Base-by-base conservation (phyloP, 192 early-diverging fungal genomes). In the Mortierella antarctica region DNA sequence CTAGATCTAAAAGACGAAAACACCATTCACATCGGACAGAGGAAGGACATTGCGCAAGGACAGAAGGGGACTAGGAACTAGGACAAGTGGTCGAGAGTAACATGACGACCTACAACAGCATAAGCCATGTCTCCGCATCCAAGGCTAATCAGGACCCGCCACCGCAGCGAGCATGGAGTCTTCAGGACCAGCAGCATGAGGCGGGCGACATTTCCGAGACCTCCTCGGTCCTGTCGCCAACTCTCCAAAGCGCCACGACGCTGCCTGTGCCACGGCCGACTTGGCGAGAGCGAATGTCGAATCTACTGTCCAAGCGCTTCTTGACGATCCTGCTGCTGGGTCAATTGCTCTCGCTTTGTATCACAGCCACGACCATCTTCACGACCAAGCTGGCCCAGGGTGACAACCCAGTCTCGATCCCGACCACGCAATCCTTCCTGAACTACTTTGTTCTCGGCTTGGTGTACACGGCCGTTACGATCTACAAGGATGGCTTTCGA, bases 381-480 rank as follows among this genome's bases (percentile, higher is more conserved):
- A 89, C 87, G 39, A 87, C 89, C 49, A 85, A 92, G 67, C 82
- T 95, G 41, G 86, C 87, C 13, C 77, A 80, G 55, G 77, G 65
- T 5, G 86, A 91, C 0, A 70, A 67, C n/a, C 70, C 77, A 18
- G 77, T 80, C 47, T 80, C 78, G 49, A 83, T 87, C 39, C 93
- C 93, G 58, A 93, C 92, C 65, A 92, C 90, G 21, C 92, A 93
- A 61, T 90, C 88, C 54, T 89, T 92, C 53, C 74, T 95, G 20
- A 90, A 90, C 52, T 95, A 95, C 83, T 63, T 93, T 11, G 71
- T 86, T 6, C 74, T 95, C 56, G 89, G 89, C 5, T 45, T 89
- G 12, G 89, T 91, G 1, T 90, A 87, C 54, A 90, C 86, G 14
- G 21, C 71, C n/a, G 70, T 83, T 7, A 83, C 86, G 39, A 79